phyloP scores from a whole-genome alignment of 2,329 filamentous ascomycete species.

The Chaetomium sp. region DNA sequence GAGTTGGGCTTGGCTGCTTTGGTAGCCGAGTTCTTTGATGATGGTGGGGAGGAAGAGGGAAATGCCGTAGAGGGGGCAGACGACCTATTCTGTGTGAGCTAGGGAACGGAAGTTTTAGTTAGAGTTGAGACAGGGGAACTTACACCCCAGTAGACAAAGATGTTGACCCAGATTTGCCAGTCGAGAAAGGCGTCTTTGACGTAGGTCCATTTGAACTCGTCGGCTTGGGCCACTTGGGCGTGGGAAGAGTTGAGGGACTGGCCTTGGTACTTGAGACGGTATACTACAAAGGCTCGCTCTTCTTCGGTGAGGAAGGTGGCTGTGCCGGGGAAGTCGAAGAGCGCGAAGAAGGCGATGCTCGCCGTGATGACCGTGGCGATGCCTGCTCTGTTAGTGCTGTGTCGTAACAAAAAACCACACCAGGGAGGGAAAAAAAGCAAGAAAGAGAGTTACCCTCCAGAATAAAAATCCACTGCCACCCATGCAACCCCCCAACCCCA shows the following conservation, averaged over 20 bases:
- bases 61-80: constrained; percentile 51
- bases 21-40: constrained; percentile 53
- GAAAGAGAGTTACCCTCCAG: constrained; percentile 39
- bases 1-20: constrained; percentile 52
- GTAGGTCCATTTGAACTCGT: constrained; percentile 70
- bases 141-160: constrained; percentile 60
- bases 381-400: constrained; percentile 13
- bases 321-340: constrained; percentile 76
- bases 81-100: constrained; percentile 31
- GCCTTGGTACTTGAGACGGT: constrained; percentile 61
- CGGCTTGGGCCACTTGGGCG: constrained; percentile 52
- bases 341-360: constrained; percentile 58
- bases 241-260: constrained; percentile 23
- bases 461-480: constrained; percentile 63
- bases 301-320: constrained; percentile 65
- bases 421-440: constrained; percentile 12
- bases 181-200: constrained; percentile 67
- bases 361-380: constrained; percentile 48
- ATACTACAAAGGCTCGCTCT: constrained; percentile 65
- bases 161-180: constrained; percentile 66
- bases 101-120: background rate
- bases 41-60: constrained; percentile 58
- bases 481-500: constrained; percentile 51
- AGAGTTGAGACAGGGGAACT: constrained; percentile 28
- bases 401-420: background rate